Percentiles rank a stretch among this genome's conserved stretches.
These are phyloP conservation scores for Lactifluus echinatus DNA, from an alignment of 768 basidiomycete species.

Conservation along the genomic window DNA sequence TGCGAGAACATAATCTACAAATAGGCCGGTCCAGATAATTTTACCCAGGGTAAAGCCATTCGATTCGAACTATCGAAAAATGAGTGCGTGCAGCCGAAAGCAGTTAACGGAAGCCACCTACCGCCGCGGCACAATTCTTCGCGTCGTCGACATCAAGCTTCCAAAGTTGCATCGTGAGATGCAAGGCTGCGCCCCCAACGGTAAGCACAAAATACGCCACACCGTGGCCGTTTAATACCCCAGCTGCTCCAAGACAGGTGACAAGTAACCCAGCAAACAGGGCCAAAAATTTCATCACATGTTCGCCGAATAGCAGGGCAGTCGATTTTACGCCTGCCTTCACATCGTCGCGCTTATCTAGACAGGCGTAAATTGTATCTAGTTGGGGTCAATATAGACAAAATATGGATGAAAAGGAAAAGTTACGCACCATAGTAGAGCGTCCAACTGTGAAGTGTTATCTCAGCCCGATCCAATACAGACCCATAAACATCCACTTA, in stretches of 20 bases:
- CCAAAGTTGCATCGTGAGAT: conserved; percentile 7
- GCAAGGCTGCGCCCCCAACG: background rate
- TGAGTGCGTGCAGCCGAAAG: background rate
- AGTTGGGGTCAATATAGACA: conserved; percentile 32
- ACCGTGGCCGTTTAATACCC: conserved; percentile 24
- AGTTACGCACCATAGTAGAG: conserved; percentile 15
- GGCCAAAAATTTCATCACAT: conserved; percentile 36
- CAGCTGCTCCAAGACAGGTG: conserved; percentile 23
- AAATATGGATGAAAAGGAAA: no score
- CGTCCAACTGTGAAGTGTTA: background rate
- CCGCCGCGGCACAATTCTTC: background rate
- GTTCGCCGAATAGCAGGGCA: conserved; percentile 45
- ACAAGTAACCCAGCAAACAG: conserved; percentile 30
- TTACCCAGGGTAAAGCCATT: conserved; percentile 5
- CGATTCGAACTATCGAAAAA: conserved; percentile 4
- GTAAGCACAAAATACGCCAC: conserved; percentile 5
- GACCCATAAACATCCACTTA: background rate
- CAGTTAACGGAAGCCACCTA: background rate
- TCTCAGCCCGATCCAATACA: background rate
- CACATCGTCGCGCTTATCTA: conserved; percentile 52
- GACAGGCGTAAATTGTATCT: conserved; percentile 57
- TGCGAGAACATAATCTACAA: conserved; percentile 3
- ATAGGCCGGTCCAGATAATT: conserved; percentile 5
- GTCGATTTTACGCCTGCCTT: conserved; percentile 54
- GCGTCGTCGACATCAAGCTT: conserved; percentile 6